phyloP scores from a whole-genome alignment of 2,329 filamentous ascomycete species.

The Hirsutella rhossiliensis region DNA sequence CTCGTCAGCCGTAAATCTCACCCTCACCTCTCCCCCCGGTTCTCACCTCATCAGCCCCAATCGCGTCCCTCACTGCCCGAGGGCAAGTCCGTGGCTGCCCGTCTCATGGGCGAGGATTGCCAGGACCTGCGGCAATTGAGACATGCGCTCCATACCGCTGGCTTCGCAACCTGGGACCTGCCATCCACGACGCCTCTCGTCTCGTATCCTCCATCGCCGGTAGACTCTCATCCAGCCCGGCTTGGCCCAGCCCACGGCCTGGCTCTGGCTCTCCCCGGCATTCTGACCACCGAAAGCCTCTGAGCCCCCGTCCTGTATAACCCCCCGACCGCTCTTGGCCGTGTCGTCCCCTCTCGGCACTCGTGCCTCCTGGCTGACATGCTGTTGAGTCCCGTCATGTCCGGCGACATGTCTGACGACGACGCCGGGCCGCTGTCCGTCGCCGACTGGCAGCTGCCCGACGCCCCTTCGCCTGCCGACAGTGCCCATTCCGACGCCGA shows the following conservation, averaged over 20 bases:
- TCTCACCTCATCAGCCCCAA: background rate
- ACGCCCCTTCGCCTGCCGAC: slow-evolving; percentile 26
- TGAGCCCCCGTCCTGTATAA: slow-evolving; percentile 5
- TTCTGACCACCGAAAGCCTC: background rate
- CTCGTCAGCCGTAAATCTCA: background rate
- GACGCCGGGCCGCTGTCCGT: slow-evolving; percentile 24
- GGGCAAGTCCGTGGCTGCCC: slow-evolving; percentile 11
- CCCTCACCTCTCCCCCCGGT: background rate
- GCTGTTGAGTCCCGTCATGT: slow-evolving; percentile 9
- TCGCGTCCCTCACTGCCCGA: slow-evolving; percentile 2
- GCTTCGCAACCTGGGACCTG: slow-evolving; percentile 18
- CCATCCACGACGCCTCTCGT: slow-evolving; percentile 7
- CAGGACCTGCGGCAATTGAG: slow-evolving; percentile 25
- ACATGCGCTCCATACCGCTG: slow-evolving; percentile 24
- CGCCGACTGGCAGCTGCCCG: slow-evolving; percentile 22
- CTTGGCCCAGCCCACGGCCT: background rate
- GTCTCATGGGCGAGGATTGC: slow-evolving; percentile 22
- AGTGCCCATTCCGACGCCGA: slow-evolving; percentile 31
- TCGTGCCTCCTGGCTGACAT: background rate
- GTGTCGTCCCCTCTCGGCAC: background rate
- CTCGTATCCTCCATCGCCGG: background rate
- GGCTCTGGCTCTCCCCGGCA: background rate
- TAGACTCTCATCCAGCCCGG: background rate
- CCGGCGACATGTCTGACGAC: slow-evolving; percentile 30
- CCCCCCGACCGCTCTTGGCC: slow-evolving; percentile 1